Conservation (phyloP, 2,329 filamentous ascomycete genomes). For the Pleomassaria siparia region DNA sequence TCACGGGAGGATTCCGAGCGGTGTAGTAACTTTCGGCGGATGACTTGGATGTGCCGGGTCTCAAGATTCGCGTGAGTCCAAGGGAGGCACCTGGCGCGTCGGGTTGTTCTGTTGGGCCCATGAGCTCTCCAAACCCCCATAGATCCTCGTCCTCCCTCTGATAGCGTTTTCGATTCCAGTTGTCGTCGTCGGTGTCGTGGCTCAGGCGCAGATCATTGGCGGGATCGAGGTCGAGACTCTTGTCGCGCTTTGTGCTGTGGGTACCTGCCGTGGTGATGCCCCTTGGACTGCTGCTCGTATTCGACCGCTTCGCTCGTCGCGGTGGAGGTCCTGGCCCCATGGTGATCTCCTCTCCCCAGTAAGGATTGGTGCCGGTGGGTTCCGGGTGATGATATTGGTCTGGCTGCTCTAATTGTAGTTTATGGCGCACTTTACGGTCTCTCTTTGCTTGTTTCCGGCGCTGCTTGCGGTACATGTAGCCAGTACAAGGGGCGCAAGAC, state of each 20-base stretch:
- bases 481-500: conserved; percentile 76
- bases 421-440: conserved; percentile 66
- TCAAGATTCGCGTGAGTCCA: conserved; percentile 27
- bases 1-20: conserved; percentile 67
- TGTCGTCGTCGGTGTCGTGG: conserved; percentile 46
- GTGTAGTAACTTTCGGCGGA: conserved; percentile 37
- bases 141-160: conserved; percentile 86
- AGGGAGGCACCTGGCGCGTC: conserved; percentile 28
- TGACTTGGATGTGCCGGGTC: conserved; percentile 34
- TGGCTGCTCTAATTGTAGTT: conserved; percentile 68
- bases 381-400: conserved; percentile 75
- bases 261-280: conserved; percentile 61
- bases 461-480: conserved; percentile 69
- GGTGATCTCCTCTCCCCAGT: conserved; percentile 84
- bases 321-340: conserved; percentile 76
- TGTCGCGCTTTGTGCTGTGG: conserved; percentile 47
- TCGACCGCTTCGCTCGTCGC: conserved; percentile 57
- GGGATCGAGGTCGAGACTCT: conserved; percentile 38
- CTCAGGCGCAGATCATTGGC: conserved; percentile 27
- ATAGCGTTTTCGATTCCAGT: conserved; percentile 78
- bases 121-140: conserved; percentile 66
- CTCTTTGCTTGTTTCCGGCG: conserved; percentile 70
- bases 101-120: conserved; percentile 35
- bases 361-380: conserved; percentile 83
- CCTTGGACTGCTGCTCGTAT: conserved; percentile 56